Percentiles rank a stretch among this genome's conserved stretches.
phyloP scores from a whole-genome alignment of 257 asterid genomes.

The Rehmannia glutinosa region DNA sequence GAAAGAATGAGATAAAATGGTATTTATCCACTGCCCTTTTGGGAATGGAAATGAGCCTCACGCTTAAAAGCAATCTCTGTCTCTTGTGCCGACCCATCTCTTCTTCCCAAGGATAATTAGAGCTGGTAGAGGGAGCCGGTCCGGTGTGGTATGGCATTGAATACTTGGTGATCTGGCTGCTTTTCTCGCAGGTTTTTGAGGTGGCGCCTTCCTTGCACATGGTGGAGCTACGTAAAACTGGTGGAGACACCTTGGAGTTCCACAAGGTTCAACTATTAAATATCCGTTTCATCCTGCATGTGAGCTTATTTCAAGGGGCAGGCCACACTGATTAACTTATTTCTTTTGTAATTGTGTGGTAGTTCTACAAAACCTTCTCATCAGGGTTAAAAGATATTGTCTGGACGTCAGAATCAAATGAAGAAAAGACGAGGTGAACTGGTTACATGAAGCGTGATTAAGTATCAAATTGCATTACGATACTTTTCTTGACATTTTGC shows the following conservation, averaged over 20 bases:
- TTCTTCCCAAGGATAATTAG: no score
- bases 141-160: no score
- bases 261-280: constrained; percentile 47
- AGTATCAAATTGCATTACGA: not conserved
- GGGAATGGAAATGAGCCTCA: no score
- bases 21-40: no score
- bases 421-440: constrained; percentile 35
- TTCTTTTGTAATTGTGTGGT: constrained; percentile 9
- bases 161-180: no score
- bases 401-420: constrained; percentile 49
- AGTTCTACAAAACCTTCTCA: constrained; percentile 72
- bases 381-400: constrained; percentile 71
- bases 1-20: no score
- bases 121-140: no score
- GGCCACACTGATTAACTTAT: not conserved
- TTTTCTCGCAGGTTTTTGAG: constrained; percentile 64
- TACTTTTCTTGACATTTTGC: not conserved
- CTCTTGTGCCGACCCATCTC: no score
- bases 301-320: not conserved
- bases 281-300: not conserved
- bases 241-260: constrained; percentile 84
- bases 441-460: not conserved
- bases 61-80: no score
- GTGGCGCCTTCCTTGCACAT: constrained; percentile 81
- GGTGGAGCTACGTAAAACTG: constrained; percentile 80